These are phyloP conservation scores for Hypholoma fasciculare DNA, from an alignment of 768 basidiomycete genomes.

Conservation along the genomic window DNA sequence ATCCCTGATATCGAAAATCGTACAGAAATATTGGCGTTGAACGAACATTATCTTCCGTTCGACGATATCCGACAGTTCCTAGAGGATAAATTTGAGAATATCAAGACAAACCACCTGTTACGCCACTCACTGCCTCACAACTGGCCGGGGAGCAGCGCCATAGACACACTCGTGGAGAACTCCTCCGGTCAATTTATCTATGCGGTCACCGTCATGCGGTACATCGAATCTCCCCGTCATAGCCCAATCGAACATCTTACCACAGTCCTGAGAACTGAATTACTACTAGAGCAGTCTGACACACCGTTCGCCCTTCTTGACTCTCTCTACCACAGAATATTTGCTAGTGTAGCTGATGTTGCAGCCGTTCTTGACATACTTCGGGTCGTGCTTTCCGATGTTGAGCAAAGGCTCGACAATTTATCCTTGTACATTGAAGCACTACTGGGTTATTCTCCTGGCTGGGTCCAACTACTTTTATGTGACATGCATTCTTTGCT, in stretches of 20 bases:
- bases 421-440: no score
- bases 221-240: background rate
- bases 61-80: conserved; percentile 6
- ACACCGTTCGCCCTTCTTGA: conserved; percentile 5
- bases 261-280: background rate
- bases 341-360: background rate
- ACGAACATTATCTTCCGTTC: conserved; percentile 2
- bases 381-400: background rate
- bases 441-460: background rate
- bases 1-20: background rate
- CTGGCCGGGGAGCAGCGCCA: background rate
- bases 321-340: conserved; percentile 2
- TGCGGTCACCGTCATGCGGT: background rate
- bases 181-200: background rate
- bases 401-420: no score
- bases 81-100: background rate
- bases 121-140: background rate
- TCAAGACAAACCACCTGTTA: background rate
- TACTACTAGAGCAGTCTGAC: background rate
- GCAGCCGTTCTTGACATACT: background rate
- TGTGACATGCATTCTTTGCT: background rate
- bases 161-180: background rate
- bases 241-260: background rate
- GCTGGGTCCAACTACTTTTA: background rate
- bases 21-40: background rate